Conservation (phyloP, 208 protist species). For the Trichomonas vaginalis region DNA sequence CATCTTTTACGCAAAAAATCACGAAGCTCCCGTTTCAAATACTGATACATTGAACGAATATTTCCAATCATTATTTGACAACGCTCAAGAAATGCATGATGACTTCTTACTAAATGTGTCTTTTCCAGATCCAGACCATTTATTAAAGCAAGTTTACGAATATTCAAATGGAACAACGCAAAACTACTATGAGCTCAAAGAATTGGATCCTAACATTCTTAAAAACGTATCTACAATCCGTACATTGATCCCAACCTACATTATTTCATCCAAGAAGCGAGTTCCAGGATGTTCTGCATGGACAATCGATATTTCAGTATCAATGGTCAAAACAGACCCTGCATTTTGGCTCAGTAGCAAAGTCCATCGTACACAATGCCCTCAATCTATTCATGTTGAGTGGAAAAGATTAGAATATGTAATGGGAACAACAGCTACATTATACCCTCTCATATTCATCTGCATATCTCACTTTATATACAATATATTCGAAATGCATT, state of each 20-base stretch:
- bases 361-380: neutral
- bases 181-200: neutral
- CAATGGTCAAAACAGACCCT: neutral
- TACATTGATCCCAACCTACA: neutral
- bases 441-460: neutral
- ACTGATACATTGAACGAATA: neutral
- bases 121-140: neutral
- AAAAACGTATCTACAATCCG: neutral
- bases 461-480: neutral
- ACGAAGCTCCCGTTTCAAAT: neutral
- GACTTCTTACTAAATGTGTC: neutral
- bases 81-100: neutral
- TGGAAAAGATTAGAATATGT: neutral
- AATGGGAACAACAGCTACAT: neutral
- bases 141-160: neutral
- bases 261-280: neutral
- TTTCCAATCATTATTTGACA: neutral
- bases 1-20: neutral
- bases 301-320: neutral
- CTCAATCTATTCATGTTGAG: neutral
- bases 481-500: neutral
- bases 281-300: neutral
- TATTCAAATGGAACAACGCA: neutral
- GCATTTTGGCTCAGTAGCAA: neutral
- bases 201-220: neutral